Evolutionary conservation across 192 early-diverging fungal genomes (phyloP).

Genomic region (Coemansia sp.): DNA sequence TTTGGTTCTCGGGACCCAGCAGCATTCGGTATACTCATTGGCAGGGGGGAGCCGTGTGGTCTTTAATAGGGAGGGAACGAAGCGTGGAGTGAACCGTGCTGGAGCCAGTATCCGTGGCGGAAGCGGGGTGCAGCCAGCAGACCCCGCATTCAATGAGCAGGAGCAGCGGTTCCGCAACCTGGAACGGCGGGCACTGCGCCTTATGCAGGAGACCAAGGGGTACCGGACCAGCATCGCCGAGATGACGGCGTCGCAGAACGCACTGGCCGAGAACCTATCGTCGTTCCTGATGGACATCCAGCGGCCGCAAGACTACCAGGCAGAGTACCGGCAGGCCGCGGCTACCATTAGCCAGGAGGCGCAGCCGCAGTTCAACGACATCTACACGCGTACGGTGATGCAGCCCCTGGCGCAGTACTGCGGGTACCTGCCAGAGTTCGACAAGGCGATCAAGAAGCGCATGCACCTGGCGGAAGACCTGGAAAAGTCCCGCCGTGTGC

Average conservation of each 20-base stretch:
- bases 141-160: slow-evolving; percentile 78
- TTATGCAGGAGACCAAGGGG: slow-evolving; percentile 88
- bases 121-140: slow-evolving; percentile 24
- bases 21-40: no score
- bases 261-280: slow-evolving; percentile 83
- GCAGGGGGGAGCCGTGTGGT: no score
- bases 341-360: slow-evolving; percentile 74
- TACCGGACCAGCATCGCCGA: slow-evolving; percentile 80
- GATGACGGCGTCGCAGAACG: slow-evolving; percentile 78
- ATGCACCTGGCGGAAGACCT: slow-evolving; percentile 86
- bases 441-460: slow-evolving; percentile 86
- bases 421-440: slow-evolving; percentile 87
- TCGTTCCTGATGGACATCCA: slow-evolving; percentile 80
- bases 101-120: slow-evolving; percentile 27
- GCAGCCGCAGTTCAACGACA: slow-evolving; percentile 74
- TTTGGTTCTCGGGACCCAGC: no score
- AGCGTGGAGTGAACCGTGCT: slow-evolving; percentile 27
- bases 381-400: slow-evolving; percentile 79
- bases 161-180: slow-evolving; percentile 73
- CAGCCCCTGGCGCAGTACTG: slow-evolving; percentile 84
- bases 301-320: slow-evolving; percentile 63
- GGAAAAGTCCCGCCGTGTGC: slow-evolving; percentile 65
- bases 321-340: slow-evolving; percentile 79
- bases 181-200: slow-evolving; percentile 72
- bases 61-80: slow-evolving; percentile 44